A percentile compares a stretch with the other conserved stretches of the same genome.
Evolutionary conservation across 2,329 filamentous ascomycete species (phyloP).

Genomic region (Monilinia laxa): DNA sequence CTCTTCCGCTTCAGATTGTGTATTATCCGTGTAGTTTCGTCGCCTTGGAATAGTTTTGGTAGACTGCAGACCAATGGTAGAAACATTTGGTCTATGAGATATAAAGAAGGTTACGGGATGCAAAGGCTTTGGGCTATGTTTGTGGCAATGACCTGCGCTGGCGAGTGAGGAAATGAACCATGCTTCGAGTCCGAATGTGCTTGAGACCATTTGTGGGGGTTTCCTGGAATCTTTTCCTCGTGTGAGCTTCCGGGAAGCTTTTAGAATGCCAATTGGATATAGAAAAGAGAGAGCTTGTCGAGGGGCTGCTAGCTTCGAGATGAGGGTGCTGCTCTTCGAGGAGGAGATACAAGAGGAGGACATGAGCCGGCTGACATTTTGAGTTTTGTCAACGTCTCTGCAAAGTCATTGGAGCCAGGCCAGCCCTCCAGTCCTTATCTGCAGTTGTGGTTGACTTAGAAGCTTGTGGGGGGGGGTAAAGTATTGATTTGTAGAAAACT

Average conservation of each 20-base stretch:
- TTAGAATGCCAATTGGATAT: conserved; percentile 32
- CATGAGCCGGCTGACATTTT: conserved; percentile 65
- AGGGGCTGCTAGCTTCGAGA: conserved; percentile 47
- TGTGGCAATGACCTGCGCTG: conserved; percentile 36
- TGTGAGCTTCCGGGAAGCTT: conserved; percentile 21
- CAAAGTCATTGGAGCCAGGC: conserved; percentile 31
- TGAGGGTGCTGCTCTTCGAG: conserved; percentile 48
- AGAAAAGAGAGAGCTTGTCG: conserved; percentile 40
- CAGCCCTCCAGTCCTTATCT: conserved; percentile 14
- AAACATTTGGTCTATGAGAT: conserved; percentile 27
- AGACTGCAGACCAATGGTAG: conserved; percentile 18
- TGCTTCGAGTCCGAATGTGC: conserved; percentile 34
- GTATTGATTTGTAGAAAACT: conserved; percentile 20
- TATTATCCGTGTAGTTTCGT: conserved; percentile 26
- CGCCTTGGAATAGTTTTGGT: conserved; percentile 24
- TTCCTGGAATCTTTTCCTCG: conserved; percentile 2
- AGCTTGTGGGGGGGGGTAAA: conserved; percentile 18
- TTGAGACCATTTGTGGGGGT: conserved; percentile 25
- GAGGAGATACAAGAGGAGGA: conserved; percentile 57
- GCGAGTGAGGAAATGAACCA: conserved; percentile 41
- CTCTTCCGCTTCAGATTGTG: conserved; percentile 11
- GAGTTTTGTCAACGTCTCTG: conserved; percentile 40
- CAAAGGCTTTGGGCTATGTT: conserved; percentile 30
- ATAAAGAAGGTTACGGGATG: conserved; percentile 29
- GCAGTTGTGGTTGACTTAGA: conserved; percentile 17